Evolutionary conservation across 2,329 filamentous ascomycete genomes (phyloP), one percentile per base, ranked within the genome.

Genomic region (Paracoccidioides lutzii): DNA sequence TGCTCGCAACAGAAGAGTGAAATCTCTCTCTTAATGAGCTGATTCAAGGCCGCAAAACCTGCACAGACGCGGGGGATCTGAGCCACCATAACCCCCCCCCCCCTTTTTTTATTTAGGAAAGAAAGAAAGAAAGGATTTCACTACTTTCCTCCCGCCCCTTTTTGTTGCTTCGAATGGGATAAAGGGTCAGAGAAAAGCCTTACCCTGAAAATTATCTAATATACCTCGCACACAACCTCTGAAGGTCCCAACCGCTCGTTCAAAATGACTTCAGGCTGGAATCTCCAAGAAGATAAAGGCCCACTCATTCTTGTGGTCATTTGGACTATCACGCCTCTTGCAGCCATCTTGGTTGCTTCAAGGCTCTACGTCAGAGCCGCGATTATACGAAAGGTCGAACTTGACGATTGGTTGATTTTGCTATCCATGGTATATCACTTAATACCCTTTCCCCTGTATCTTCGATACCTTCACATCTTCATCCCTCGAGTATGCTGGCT

Each of bases 371-470:
- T 69, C 40, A 64, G 71, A 14, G 57, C 54, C 2, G 48, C 53
- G 4, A 61, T 73, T 32, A 59, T 69, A 41, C 64, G 63, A 7
- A 69, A 66, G 35, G 54, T 71, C n/a, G 66, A 69, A 1, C 52
- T 64, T 3, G 71, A 75, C 53, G 72, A 74, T 56, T 71, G 65
- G 43, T 55, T 73, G 32, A 73, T 73, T 57, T 56, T 66, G 0
- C 15, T 62, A 3, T 66, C 70, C 1, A 61, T 70, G 60, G 69
- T 71, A 57, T 60, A 62, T 60, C 52, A 35, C 43, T 53, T 33
- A 46, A 7, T 41, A 52, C 45, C 45, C 28, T 4, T 30, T 33
- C 35, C 7, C 33, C 33, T 12, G n/a, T n/a, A n/a, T 30, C 55
- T n/a, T 43, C 33, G 52, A 56, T 37, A 8, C 14, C 38, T 7